Evolutionary conservation across 2,329 filamentous ascomycete species (phyloP).

Genomic region (Venturia carpophila): DNA sequence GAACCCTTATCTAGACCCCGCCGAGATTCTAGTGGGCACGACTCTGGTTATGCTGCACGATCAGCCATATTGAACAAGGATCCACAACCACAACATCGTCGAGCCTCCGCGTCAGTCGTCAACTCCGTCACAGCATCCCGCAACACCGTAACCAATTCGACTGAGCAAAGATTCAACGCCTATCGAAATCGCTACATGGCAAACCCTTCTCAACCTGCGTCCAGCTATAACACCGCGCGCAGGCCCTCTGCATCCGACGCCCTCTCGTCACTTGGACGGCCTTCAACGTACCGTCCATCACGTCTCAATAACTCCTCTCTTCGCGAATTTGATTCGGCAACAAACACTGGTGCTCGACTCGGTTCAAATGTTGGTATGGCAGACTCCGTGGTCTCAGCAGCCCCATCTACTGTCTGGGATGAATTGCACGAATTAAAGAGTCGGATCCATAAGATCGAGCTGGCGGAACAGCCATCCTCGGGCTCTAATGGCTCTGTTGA

Average conservation of each 20-base stretch:
- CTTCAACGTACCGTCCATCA: constrained; percentile 29
- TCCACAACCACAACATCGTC: background rate
- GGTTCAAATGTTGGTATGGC: constrained; percentile 28
- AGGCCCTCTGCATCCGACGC: constrained; percentile 30
- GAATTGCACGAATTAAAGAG: constrained; percentile 94
- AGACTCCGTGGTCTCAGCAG: constrained; percentile 81
- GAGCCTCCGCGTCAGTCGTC: constrained; percentile 13
- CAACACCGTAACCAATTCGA: constrained; percentile 10
- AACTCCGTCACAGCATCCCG: background rate
- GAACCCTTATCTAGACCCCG: background rate
- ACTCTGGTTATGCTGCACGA: constrained; percentile 16
- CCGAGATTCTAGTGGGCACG: constrained; percentile 17
- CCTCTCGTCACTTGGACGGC: constrained; percentile 28
- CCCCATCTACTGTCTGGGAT: constrained; percentile 93
- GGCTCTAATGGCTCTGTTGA: constrained; percentile 65
- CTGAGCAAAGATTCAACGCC: constrained; percentile 16
- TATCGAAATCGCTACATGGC: constrained; percentile 18
- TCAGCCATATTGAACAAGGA: background rate
- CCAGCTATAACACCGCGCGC: constrained; percentile 22
- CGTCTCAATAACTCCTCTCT: constrained; percentile 31
- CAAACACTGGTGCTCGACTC: constrained; percentile 23
- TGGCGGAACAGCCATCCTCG: constrained; percentile 80
- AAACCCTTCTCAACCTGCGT: constrained; percentile 22
- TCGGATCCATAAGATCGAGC: constrained; percentile 79
- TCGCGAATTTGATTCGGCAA: constrained; percentile 26